Base-by-base conservation (phyloP, 2,329 filamentous ascomycete genomes). In the Macrophomina phaseolina region DNA sequence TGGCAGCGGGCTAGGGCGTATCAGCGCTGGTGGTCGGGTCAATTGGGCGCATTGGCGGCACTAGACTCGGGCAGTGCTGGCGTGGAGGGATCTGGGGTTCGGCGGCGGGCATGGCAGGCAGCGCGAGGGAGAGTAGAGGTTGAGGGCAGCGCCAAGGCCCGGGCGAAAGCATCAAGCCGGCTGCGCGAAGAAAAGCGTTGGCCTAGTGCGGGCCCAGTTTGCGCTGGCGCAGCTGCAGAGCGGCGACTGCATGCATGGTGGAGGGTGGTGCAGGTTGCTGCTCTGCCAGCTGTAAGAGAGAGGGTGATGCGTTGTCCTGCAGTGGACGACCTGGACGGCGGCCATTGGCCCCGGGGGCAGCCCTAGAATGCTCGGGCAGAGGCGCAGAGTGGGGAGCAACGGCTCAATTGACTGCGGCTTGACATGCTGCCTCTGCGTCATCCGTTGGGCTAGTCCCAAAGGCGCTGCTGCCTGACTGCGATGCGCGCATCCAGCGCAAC, bases 261-360 rank as follows among this genome's bases (percentile, higher is more conserved):
- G 61, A 64, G 61, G 61, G 48, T 53, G 61, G 48, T 53, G 48
- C 53, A 55, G 63, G 63, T 36, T 36, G 63, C 40, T 55, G 63
- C 63, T 55, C 63, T 61, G 64, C 64, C 40, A 53, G 64, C 64
- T 42, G 64, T 51, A 61, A 58, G 51, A 46, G 32, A 51, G 51
- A 46, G 32, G 30, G 53, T 61, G 64, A 66, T 66, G 64, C 64
- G 64, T 66, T 66, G 64, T 60, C 64, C 40, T 49, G 58, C 58
- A 62, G 58, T 49, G 42, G 56, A 36, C 58, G 64, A 61, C 64
- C 64, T 65, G 63, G 63, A 49, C 52, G 52, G 45, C 51, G 30
- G 36, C 53, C 32, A 66, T 66, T 66, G 64, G 64, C 52, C 53
- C 18, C 23, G 23, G n/a, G 32, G 45, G 40, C 63, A 55, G 63